Conservation (phyloP, 306 rosid species). For the Gynostemma pentaphyllum region DNA sequence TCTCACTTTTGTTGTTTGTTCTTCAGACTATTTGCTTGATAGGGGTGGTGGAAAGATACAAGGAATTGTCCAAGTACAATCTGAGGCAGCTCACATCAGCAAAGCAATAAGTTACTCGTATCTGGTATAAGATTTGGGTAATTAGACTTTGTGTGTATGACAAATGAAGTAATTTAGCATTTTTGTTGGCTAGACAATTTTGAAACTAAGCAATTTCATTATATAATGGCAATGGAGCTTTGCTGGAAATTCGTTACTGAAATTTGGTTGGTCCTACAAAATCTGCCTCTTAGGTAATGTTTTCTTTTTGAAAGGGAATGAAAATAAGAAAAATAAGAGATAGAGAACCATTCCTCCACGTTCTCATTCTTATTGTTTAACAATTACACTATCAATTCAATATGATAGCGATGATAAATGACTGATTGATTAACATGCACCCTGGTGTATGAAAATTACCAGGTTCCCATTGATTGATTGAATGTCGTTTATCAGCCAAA, state of each 20-base stretch:
- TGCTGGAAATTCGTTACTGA: neutral
- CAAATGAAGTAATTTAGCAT: neutral
- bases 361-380: too few relatives aligned
- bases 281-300: too few relatives aligned
- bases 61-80: slow-evolving; percentile 79
- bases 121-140: neutral
- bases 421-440: too few relatives aligned
- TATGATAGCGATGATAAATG: too few relatives aligned
- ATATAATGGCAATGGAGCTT: neutral
- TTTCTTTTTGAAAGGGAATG: too few relatives aligned
- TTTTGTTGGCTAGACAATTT: neutral
- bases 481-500: too few relatives aligned
- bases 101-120: slow-evolving; percentile 21
- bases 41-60: slow-evolving; percentile 72
- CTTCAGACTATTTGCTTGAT: slow-evolving; percentile 87
- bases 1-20: slow-evolving; percentile 7
- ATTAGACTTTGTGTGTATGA: neutral
- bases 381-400: too few relatives aligned
- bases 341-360: too few relatives aligned
- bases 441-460: too few relatives aligned
- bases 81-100: slow-evolving; percentile 76
- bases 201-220: neutral
- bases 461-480: too few relatives aligned
- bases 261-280: neutral
- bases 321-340: too few relatives aligned